phyloP scores from a whole-genome alignment of 2,329 filamentous ascomycete species.

The Aspergillus cejpii region DNA sequence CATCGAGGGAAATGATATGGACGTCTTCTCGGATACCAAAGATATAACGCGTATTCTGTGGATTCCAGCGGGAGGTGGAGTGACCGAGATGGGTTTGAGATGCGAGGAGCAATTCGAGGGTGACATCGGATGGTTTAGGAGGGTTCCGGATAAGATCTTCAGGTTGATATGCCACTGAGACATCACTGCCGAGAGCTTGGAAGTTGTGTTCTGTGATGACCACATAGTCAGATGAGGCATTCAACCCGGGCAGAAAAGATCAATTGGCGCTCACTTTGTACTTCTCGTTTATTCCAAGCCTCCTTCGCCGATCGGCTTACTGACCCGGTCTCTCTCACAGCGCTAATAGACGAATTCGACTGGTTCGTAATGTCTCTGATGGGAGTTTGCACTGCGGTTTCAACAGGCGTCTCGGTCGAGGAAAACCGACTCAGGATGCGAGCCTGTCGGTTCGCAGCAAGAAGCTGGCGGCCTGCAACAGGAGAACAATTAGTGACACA shows the following conservation, averaged over 20 bases:
- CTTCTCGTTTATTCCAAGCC: constrained; percentile 13
- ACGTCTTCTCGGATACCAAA: constrained; percentile 81
- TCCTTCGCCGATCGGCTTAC: constrained; percentile 6
- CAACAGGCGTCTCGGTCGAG: constrained; percentile 27
- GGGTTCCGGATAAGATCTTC: constrained; percentile 55
- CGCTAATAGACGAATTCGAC: constrained; percentile 11
- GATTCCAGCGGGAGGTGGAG: constrained; percentile 86
- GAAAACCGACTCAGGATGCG: constrained; percentile 30
- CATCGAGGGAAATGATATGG: constrained; percentile 88
- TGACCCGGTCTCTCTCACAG: constrained; percentile 4
- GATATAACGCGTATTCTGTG: constrained; percentile 88
- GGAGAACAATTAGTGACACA: constrained; percentile 11
- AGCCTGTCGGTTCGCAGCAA: constrained; percentile 29
- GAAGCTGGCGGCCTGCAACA: constrained; percentile 33
- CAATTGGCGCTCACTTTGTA: constrained; percentile 21
- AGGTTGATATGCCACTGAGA: constrained; percentile 27
- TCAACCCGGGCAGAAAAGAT: too few species aligned
- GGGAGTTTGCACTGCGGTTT: constrained; percentile 20
- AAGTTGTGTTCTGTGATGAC: constrained; percentile 25
- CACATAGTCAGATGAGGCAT: neutral
- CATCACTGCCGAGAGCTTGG: constrained; percentile 27
- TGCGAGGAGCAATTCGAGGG: constrained; percentile 83
- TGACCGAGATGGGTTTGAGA: constrained; percentile 87
- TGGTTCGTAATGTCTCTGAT: constrained; percentile 8
- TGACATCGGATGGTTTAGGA: constrained; percentile 69